Conservation (phyloP, 2,329 filamentous ascomycete genomes). For the Scedosporium boydii region DNA sequence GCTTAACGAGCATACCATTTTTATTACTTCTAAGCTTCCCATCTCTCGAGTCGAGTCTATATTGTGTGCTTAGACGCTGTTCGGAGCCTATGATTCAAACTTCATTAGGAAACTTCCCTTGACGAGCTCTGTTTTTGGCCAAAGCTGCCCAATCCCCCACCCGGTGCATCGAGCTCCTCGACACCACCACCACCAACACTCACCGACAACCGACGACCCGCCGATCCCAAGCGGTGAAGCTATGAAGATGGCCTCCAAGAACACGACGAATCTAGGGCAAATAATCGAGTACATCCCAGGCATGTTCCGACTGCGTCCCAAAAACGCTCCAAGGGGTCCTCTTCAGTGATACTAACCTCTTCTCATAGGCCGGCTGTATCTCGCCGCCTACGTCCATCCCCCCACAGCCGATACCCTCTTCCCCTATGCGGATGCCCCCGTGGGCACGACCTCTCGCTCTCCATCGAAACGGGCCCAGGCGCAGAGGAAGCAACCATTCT, state of each 20-base stretch:
- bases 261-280: constrained; percentile 61
- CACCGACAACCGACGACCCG: too few species aligned
- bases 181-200: neutral
- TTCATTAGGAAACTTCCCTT: neutral
- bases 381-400: constrained; percentile 79
- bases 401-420: constrained; percentile 78
- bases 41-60: neutral
- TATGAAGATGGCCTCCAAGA: constrained; percentile 25
- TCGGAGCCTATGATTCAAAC: neutral
- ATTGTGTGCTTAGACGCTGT: neutral
- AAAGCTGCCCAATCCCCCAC: neutral
- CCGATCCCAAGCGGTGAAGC: neutral
- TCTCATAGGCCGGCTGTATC: constrained; percentile 74
- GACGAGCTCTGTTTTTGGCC: neutral
- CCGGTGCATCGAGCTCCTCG: neutral
- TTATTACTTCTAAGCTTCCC: neutral
- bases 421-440: constrained; percentile 54
- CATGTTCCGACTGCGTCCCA: constrained; percentile 30
- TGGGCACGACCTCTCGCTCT: constrained; percentile 37
- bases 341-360: constrained; percentile 16
- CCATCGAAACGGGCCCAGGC: constrained; percentile 63
- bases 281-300: constrained; percentile 95
- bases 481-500: constrained; percentile 62
- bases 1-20: neutral
- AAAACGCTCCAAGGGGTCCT: neutral